These are phyloP conservation scores for Suillus ampliporus DNA, from an alignment of 768 basidiomycete species.

Conservation along the genomic window DNA sequence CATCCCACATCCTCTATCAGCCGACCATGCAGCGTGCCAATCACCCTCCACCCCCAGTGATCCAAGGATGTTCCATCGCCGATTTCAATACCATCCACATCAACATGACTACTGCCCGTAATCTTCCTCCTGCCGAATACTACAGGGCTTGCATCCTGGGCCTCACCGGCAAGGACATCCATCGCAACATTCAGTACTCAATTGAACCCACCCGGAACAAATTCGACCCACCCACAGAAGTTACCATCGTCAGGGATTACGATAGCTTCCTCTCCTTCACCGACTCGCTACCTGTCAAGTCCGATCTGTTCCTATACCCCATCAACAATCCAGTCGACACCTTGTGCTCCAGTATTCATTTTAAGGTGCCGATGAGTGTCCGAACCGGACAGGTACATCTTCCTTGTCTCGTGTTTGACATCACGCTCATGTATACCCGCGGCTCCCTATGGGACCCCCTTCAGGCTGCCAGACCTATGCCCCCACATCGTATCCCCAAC, in stretches of 20 bases:
- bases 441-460: neutral
- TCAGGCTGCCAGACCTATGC: neutral
- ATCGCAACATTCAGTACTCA: neutral
- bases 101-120: too few species aligned
- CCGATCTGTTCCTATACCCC: neutral
- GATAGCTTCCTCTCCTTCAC: conserved; percentile 6
- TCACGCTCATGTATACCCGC: neutral
- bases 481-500: neutral
- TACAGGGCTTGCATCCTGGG: neutral
- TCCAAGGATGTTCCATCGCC: neutral
- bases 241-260: conserved; percentile 4
- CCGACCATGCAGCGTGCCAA: neutral
- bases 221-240: neutral
- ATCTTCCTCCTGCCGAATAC: neutral
- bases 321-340: neutral
- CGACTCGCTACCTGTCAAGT: neutral
- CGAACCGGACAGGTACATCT: neutral
- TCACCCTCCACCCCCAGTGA: neutral
- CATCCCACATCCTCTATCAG: neutral
- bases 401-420: neutral
- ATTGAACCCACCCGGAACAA: neutral
- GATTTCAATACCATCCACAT: neutral
- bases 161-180: neutral
- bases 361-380: neutral
- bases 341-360: neutral